These are phyloP conservation scores for Sporodiniella umbellata DNA, from an alignment of 371 early-diverging fungal genomes.

Conservation along the genomic window DNA sequence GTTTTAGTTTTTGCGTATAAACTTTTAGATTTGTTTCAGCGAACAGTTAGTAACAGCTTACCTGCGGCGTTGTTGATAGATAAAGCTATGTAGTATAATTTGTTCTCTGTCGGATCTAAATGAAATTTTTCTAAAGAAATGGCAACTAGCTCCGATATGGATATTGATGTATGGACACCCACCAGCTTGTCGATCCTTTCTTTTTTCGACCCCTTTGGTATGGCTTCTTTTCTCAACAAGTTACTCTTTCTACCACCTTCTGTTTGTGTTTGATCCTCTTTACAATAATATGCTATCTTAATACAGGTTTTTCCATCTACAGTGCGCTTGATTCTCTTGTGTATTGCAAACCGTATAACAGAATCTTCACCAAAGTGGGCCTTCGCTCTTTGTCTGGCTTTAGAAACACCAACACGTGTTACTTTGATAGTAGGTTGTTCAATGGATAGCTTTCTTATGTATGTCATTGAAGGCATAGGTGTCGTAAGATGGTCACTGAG, in stretches of 20 bases:
- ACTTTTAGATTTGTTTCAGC: no score
- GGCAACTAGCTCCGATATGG: conserved; percentile 28
- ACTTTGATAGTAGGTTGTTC: conserved; percentile 31
- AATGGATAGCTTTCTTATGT: conserved; percentile 33
- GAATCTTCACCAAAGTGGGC: conserved; percentile 43
- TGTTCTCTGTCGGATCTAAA: conserved; percentile 16
- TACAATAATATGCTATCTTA: conserved; percentile 38
- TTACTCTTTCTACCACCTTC: conserved; percentile 23
- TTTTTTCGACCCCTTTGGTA: conserved; percentile 3
- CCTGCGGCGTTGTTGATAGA: conserved; percentile 13
- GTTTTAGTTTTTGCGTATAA: no score
- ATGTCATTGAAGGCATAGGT: conserved; percentile 52
- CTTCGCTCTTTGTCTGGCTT: conserved; percentile 30
- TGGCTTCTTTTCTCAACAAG: conserved; percentile 11
- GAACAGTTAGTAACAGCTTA: no score
- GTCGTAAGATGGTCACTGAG: conserved; percentile 58
- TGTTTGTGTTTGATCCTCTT: conserved; percentile 16
- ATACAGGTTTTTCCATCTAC: conserved; percentile 43
- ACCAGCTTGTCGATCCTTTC: conserved; percentile 44
- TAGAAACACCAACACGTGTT: conserved; percentile 33
- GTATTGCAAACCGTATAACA: conserved; percentile 47
- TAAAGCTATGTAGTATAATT: conserved; percentile 10
- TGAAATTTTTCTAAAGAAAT: conserved; percentile 50
- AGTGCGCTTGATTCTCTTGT: conserved; percentile 49
- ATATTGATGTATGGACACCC: conserved; percentile 25